Conservation (phyloP, 73 alveolate species). For the Blepharisma stoltei region DNA sequence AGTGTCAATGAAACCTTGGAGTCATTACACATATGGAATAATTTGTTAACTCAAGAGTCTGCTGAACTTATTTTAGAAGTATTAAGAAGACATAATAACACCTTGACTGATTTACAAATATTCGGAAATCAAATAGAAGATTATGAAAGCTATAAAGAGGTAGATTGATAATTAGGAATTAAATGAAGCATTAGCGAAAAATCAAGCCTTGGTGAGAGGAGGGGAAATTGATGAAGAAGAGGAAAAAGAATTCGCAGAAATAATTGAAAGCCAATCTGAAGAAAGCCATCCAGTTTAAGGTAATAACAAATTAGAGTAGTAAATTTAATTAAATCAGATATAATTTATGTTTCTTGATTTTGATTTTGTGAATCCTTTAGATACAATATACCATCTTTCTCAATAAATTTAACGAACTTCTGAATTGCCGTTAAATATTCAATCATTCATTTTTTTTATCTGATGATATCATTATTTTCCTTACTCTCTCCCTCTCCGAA, state of each 20-base stretch:
- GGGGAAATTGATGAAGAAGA: neutral
- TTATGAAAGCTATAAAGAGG: constrained; percentile 3
- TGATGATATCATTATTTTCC: too few relatives aligned
- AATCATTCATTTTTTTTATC: too few relatives aligned
- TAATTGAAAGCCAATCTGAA: neutral
- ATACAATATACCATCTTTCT: too few relatives aligned
- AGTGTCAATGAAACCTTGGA: constrained; percentile 24
- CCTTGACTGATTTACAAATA: neutral
- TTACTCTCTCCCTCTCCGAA: too few relatives aligned
- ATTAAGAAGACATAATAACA: constrained; percentile 23
- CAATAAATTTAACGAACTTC: too few relatives aligned
- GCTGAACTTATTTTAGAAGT: constrained; percentile 24
- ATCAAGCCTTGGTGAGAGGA: neutral
- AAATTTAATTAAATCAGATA: too few relatives aligned
- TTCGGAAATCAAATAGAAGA: constrained; percentile 16
- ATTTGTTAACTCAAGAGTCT: neutral
- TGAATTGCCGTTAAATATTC: too few relatives aligned
- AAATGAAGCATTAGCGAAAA: neutral
- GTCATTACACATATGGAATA: constrained; percentile 25
- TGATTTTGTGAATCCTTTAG: too few relatives aligned
- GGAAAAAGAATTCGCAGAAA: neutral
- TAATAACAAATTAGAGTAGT: too few relatives aligned
- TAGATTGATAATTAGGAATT: constrained; percentile 22
- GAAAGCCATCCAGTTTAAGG: too few relatives aligned
- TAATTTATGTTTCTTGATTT: too few relatives aligned